These are phyloP conservation scores for Rhodotorula sp. DNA, from an alignment of 1,284 basidiomycete genomes.

Conservation along the genomic window DNA sequence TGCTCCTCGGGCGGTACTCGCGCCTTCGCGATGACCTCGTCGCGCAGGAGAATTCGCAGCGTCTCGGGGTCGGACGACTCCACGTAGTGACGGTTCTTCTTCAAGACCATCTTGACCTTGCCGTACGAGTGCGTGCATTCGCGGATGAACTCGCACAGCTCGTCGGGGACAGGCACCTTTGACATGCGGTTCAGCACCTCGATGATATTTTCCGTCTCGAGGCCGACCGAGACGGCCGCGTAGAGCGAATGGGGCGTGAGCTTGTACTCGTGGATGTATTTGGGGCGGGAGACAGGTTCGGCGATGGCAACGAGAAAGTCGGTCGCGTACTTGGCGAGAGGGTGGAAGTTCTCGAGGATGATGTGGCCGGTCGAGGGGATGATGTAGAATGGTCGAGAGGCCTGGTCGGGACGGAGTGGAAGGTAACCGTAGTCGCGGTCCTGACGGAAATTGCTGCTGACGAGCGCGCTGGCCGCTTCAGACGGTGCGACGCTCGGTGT, in stretches of 20 bases:
- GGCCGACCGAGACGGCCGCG: conserved; percentile 95
- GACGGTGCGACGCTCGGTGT: not conserved
- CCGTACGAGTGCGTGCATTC: conserved; percentile 90
- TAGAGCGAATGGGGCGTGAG: conserved; percentile 97
- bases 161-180: conserved; percentile 74
- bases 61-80: conserved; percentile 92
- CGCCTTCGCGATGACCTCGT: conserved; percentile 76
- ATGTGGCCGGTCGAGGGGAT: conserved; percentile 77
- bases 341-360: conserved; percentile 92
- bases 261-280: conserved; percentile 98
- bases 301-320: conserved; percentile 98
- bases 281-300: conserved; percentile 96
- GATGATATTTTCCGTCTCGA: conserved; percentile 98
- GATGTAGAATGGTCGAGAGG: conserved; percentile 88
- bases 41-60: conserved; percentile 78
- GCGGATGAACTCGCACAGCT: conserved; percentile 77
- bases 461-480: conserved; percentile 14
- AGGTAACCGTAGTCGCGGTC: conserved; percentile 72
- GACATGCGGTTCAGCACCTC: conserved; percentile 63
- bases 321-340: conserved; percentile 96
- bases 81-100: conserved; percentile 93
- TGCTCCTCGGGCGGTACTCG: conserved; percentile 57
- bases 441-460: conserved; percentile 25
- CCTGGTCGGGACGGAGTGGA: conserved; percentile 82
- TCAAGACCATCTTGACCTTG: conserved; percentile 93